A percentile compares a stretch with the other conserved stretches of the same genome.
These are phyloP conservation scores for Mycena sanguinolenta DNA, from an alignment of 768 basidiomycete species.

Conservation along the genomic window DNA sequence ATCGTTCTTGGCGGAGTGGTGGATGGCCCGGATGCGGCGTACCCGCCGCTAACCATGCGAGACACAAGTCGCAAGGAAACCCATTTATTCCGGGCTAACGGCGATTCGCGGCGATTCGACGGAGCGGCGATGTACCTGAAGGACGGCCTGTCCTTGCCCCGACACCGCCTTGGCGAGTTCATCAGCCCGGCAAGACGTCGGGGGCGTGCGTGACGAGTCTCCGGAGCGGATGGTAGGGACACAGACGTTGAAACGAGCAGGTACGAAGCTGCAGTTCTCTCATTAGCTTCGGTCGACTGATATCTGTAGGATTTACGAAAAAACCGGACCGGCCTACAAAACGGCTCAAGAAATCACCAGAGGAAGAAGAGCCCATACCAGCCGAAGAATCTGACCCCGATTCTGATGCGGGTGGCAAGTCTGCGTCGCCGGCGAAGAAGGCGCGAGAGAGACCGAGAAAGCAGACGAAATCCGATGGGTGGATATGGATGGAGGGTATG, in stretches of 20 bases:
- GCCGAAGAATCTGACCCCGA: too few species aligned
- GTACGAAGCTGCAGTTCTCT: too few species aligned
- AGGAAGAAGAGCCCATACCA: too few species aligned
- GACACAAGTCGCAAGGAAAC: neutral
- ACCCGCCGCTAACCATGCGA: neutral
- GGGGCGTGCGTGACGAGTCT: too few species aligned
- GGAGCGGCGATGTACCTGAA: neutral
- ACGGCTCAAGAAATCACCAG: too few species aligned
- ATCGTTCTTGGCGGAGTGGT: neutral
- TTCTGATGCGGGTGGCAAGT: too few species aligned
- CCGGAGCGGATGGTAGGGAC: too few species aligned
- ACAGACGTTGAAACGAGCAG: too few species aligned
- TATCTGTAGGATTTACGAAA: constrained; percentile 4
- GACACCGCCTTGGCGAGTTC: too few species aligned
- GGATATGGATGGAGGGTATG: neutral
- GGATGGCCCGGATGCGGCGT: neutral
- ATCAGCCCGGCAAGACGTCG: neutral
- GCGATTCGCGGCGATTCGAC: neutral
- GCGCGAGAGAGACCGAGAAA: neutral
- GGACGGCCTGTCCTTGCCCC: too few species aligned
- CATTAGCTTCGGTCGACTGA: too few species aligned
- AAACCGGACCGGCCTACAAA: too few species aligned
- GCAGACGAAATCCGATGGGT: neutral
- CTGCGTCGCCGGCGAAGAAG: neutral
- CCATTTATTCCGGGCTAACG: neutral